phyloP scores from a whole-genome alignment of 495 filamentous ascomycete genomes.

The Aspergillus funiculosus region DNA sequence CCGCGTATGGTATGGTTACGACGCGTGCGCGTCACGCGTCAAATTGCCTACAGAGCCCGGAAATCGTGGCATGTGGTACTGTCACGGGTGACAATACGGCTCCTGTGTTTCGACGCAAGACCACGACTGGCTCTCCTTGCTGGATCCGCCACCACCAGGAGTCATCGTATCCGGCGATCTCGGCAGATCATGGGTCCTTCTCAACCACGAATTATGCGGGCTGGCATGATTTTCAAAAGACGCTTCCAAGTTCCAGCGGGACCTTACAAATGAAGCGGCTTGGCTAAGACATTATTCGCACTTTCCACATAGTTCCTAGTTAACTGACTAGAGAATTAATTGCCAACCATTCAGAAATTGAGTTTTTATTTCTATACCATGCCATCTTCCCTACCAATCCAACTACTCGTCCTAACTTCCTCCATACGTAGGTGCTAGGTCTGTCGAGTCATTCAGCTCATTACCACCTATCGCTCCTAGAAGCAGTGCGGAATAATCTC shows the following conservation, averaged over 20 bases:
- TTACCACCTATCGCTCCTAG: too few relatives aligned
- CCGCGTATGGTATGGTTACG: constrained; percentile 28
- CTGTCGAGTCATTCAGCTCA: too few relatives aligned
- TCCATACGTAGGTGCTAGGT: too few relatives aligned
- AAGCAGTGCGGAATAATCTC: too few relatives aligned
- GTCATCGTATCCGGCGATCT: constrained; percentile 10
- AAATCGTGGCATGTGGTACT: constrained; percentile 5
- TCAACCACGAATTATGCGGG: neutral
- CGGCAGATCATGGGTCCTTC: constrained; percentile 17
- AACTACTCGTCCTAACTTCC: too few relatives aligned
- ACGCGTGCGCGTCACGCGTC: constrained; percentile 31
- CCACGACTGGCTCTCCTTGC: constrained; percentile 24
- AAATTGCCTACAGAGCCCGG: neutral
- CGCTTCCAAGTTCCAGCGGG: too few relatives aligned
- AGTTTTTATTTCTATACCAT: too few relatives aligned
- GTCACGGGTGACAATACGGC: constrained; percentile 24
- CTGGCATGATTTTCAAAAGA: neutral
- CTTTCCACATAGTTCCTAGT: neutral
- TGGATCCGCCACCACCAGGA: constrained; percentile 11
- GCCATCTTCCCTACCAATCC: too few relatives aligned
- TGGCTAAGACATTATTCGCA: constrained; percentile 7
- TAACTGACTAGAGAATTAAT: too few relatives aligned
- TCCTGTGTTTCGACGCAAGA: neutral
- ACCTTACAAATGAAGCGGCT: too few relatives aligned
- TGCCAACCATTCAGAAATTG: too few relatives aligned